A percentile compares a stretch with the other conserved stretches of the same genome.
These are phyloP conservation scores for Davidsoniella australis DNA, from an alignment of 2,329 filamentous ascomycete genomes.

Conservation along the genomic window DNA sequence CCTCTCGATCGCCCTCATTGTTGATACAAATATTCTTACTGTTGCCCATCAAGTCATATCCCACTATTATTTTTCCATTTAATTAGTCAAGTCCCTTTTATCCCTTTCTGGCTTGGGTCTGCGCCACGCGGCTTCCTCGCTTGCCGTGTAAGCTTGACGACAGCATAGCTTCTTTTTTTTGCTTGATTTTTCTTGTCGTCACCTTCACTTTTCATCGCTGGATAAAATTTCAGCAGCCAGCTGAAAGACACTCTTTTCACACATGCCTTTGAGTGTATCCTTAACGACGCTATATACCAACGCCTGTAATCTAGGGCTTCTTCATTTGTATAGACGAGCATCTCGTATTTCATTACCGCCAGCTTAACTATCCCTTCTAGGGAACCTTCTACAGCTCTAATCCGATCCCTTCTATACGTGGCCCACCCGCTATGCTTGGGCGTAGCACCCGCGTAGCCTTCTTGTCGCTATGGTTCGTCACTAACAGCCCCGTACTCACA, in stretches of 20 bases:
- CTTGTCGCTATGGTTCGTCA: constrained; percentile 8
- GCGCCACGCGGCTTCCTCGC: background rate
- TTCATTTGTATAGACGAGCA: too few relatives aligned
- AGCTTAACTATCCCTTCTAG: too few relatives aligned
- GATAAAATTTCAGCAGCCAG: background rate
- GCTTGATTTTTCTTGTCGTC: background rate
- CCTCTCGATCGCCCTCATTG: too few relatives aligned
- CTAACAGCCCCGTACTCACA: too few relatives aligned
- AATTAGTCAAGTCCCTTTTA: background rate
- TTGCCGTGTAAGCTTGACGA: background rate
- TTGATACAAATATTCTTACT: too few relatives aligned
- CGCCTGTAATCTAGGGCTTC: too few relatives aligned
- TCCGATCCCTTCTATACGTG: too few relatives aligned
- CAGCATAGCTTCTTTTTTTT: background rate
- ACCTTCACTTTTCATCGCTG: background rate
- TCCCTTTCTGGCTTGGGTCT: background rate
- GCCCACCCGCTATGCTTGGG: constrained; percentile 1
- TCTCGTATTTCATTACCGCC: too few relatives aligned
- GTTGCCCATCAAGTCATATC: too few relatives aligned
- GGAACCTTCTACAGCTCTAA: too few relatives aligned
- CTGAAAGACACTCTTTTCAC: too few relatives aligned
- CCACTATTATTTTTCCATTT: background rate
- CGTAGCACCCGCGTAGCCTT: constrained; percentile 7
- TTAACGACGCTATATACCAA: too few relatives aligned
- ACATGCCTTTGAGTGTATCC: background rate